phyloP scores from a whole-genome alignment of 1,284 basidiomycete species.

The Moesziomyces sp. region DNA sequence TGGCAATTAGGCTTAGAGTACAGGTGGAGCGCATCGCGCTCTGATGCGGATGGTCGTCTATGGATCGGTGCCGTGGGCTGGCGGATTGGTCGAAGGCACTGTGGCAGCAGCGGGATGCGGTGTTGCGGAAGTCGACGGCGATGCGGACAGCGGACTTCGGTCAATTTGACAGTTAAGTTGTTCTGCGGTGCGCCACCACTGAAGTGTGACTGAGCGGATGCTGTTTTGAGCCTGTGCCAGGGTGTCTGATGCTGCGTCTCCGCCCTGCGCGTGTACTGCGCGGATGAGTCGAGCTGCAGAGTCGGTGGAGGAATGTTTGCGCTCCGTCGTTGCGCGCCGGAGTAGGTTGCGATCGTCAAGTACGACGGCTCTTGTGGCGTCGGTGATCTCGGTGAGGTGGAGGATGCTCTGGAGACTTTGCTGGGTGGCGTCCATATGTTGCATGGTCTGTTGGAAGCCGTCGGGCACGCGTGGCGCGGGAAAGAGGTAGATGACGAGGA shows the following conservation, averaged over 20 bases:
- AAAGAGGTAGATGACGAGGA: constrained; percentile 32
- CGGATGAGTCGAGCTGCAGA: constrained; percentile 5
- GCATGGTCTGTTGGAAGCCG: constrained; percentile 29
- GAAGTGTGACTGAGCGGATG: constrained; percentile 13
- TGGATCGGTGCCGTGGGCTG: too few relatives aligned
- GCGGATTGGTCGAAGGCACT: too few relatives aligned
- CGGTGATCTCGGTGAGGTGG: constrained; percentile 25
- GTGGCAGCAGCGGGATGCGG: too few relatives aligned
- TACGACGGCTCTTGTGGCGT: constrained; percentile 18
- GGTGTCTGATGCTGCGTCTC: constrained; percentile 8
- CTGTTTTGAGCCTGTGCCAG: constrained; percentile 24
- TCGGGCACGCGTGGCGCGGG: constrained; percentile 6
- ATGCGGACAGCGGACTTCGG: too few relatives aligned
- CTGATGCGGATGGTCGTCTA: too few relatives aligned
- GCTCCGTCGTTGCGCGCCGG: not conserved
- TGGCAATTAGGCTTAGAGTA: too few relatives aligned
- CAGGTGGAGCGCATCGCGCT: too few relatives aligned
- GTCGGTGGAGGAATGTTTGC: too few relatives aligned
- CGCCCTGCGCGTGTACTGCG: constrained; percentile 12
- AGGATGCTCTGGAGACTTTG: constrained; percentile 23
- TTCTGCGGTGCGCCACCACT: constrained; percentile 23
- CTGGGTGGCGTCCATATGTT: constrained; percentile 32
- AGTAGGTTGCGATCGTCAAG: constrained; percentile 24
- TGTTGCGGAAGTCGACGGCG: too few relatives aligned
- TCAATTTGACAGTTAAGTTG: constrained; percentile 5